Conservation (phyloP, 2,329 filamentous ascomycete species). For the Epichloe gansuensis region DNA sequence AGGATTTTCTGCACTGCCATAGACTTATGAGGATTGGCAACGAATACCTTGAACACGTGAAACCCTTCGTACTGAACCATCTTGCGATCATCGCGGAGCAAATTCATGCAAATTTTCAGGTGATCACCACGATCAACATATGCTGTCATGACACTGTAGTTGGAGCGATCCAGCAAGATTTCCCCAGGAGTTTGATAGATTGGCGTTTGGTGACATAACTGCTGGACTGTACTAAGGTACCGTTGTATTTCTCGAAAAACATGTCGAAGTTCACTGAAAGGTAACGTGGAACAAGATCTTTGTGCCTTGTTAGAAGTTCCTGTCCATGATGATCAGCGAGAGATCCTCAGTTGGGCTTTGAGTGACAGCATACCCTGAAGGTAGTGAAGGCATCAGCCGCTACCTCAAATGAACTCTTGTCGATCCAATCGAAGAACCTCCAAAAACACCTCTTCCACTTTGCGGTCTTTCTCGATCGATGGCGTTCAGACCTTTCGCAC, state of each 20-base stretch:
- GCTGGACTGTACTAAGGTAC: slow-evolving; percentile 74
- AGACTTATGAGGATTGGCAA: slow-evolving; percentile 98
- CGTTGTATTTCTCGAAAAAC: slow-evolving; percentile 89
- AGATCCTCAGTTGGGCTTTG: not conserved
- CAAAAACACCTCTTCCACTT: slow-evolving; percentile 82
- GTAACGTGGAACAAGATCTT: slow-evolving; percentile 78
- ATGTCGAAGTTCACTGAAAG: slow-evolving; percentile 80
- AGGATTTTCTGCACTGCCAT: slow-evolving; percentile 88
- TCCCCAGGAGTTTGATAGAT: slow-evolving; percentile 93
- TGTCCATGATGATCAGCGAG: slow-evolving; percentile 22
- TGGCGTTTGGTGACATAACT: slow-evolving; percentile 97
- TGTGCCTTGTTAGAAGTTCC: slow-evolving; percentile 92
- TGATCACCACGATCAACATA: slow-evolving; percentile 95
- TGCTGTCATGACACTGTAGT: slow-evolving; percentile 96
- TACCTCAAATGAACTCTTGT: slow-evolving; percentile 91
- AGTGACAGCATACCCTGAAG: slow-evolving; percentile 56
- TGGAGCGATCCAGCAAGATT: slow-evolving; percentile 84
- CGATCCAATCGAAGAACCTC: slow-evolving; percentile 96
- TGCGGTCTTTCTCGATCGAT: slow-evolving; percentile 68
- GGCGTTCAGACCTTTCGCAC: slow-evolving; percentile 60
- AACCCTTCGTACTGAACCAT: slow-evolving; percentile 99
- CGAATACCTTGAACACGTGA: slow-evolving; percentile 99
- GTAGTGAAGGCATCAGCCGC: slow-evolving; percentile 96
- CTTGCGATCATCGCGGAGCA: slow-evolving; percentile 86
- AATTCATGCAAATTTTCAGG: slow-evolving; percentile 96